Percentiles rank a stretch among this genome's conserved stretches.
phyloP scores from a whole-genome alignment of 257 asterid species.

The Cinchona pubescens region DNA sequence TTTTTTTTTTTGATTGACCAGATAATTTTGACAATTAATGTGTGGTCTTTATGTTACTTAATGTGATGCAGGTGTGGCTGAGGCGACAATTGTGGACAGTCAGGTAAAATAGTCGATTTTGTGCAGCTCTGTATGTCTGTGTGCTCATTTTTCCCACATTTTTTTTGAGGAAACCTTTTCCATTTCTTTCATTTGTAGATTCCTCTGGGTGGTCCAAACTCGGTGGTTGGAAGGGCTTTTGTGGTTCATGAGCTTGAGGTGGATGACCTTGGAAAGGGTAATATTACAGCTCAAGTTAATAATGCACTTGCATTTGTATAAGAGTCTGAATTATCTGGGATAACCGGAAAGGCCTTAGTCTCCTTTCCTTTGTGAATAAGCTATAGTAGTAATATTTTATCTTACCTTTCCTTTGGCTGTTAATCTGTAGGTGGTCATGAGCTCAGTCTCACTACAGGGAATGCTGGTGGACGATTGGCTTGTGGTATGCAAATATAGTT shows the following conservation, averaged over 20 bases:
- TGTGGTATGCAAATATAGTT: constrained; percentile 57
- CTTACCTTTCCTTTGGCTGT: neutral
- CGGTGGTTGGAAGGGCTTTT: constrained; percentile 91
- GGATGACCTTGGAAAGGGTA: constrained; percentile 99
- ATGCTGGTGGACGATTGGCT: constrained; percentile 97
- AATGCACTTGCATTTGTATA: neutral
- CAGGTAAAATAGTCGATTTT: constrained; percentile 47
- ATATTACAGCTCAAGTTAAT: neutral
- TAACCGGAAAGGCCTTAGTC: neutral
- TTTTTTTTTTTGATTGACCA: neutral
- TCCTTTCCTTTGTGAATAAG: constrained; percentile 1
- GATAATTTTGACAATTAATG: neutral
- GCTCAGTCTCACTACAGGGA: constrained; percentile 88
- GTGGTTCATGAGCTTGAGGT: constrained; percentile 92
- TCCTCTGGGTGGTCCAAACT: constrained; percentile 74
- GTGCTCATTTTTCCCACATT: neutral
- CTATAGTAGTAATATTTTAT: neutral
- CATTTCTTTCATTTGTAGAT: constrained; percentile 44
- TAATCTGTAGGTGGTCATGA: constrained; percentile 76
- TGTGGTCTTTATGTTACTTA: constrained; percentile 19
- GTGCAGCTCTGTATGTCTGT: constrained; percentile 8
- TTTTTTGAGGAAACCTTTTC: neutral
- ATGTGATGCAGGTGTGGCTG: constrained; percentile 74
- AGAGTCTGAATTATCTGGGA: neutral
- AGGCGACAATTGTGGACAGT: constrained; percentile 71